Evolutionary conservation across 2,329 filamentous ascomycete species (phyloP), one percentile per base, ranked within the genome.

Genomic region (Thyridium curvatum): DNA sequence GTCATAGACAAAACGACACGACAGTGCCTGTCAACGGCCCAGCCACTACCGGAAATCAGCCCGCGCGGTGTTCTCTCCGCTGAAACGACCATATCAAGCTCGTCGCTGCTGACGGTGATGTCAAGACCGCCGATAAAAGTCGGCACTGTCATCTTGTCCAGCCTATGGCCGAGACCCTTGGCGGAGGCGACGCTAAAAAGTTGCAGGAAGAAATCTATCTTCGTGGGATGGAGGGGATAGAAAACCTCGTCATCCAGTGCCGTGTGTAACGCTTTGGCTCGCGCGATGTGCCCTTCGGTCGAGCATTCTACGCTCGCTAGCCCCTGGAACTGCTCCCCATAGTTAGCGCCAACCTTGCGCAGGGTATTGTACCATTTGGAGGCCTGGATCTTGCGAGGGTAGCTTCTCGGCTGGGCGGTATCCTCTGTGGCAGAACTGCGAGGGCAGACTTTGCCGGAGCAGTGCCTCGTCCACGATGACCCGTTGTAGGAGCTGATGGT

Each of bases 31-130:
- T 26, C 21, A 26, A 26, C 6, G 6, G 6, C 21, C 6, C 21
- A 10, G 21, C 21, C 21, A 26, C 21, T 10, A 10, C 21, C 21
- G 10, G 6, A 26, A 26, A 26, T 26, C 6, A 26, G 21, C 21
- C 21, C 21, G 6, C 21, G 21, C 21, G 21, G 21, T 26, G 21
- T 26, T 10, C 10, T 26, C 6, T 64, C 42, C 63, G 61, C 37
- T 56, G 62, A 40, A 66, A 64, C 42, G 61, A 64, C 38, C 68
- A 74, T 48, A 72, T 91, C 55, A 75, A 74, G 46, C 74, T 97
- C 21, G 21, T 26, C 21, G 10, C 10, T 26, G 21, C 21, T 6
- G 21, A 26, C 21, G 10, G 21, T 6, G 6, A 26, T 26, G 21
- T 26, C 21, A 10, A 26, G 21, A 10, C 21, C 46, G 29, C 41